Evolutionary conservation across 805 yeast species (phyloP).

Genomic region (Debaryomyces castellii): DNA sequence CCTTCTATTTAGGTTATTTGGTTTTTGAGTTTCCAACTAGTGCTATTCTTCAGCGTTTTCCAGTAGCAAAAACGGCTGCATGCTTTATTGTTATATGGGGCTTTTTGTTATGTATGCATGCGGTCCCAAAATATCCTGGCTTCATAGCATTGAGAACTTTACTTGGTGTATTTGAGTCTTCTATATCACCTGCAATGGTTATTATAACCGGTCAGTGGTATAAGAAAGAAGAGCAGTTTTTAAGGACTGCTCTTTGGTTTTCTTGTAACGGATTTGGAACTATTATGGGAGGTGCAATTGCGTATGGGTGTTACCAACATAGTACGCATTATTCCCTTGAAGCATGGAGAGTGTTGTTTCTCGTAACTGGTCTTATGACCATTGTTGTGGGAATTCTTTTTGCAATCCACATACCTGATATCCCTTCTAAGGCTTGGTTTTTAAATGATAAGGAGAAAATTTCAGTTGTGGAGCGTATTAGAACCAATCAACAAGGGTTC

Average conservation of each 20-base stretch:
- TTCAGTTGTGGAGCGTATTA: slow-evolving; percentile 30
- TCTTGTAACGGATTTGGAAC: slow-evolving; percentile 34
- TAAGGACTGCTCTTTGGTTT: slow-evolving; percentile 37
- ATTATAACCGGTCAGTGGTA: slow-evolving; percentile 37
- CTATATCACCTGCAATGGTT: slow-evolving; percentile 42
- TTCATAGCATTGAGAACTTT: slow-evolving; percentile 38
- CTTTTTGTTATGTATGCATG: slow-evolving; percentile 46
- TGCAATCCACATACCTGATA: slow-evolving; percentile 43
- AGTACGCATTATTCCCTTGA: slow-evolving; percentile 36
- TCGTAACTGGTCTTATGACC: slow-evolving; percentile 61
- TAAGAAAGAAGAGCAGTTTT: slow-evolving; percentile 30
- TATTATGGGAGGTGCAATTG: slow-evolving; percentile 45
- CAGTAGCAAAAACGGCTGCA: slow-evolving; percentile 52
- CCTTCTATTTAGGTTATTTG: slow-evolving; percentile 57
- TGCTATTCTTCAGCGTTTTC: slow-evolving; percentile 51
- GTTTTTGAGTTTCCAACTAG: slow-evolving; percentile 52
- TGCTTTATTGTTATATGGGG: slow-evolving; percentile 62
- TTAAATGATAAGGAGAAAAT: slow-evolving; percentile 32
- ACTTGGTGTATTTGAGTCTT: slow-evolving; percentile 40
- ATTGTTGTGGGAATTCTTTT: slow-evolving; percentile 49
- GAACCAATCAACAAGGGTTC: slow-evolving; percentile 40
- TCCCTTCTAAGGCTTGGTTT: slow-evolving; percentile 38
- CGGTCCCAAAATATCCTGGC: slow-evolving; percentile 47
- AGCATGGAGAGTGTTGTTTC: slow-evolving; percentile 62
- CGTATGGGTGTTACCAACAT: slow-evolving; percentile 50